Conservation (phyloP, 805 yeast genomes). For the Lachancea dasiensis region DNA sequence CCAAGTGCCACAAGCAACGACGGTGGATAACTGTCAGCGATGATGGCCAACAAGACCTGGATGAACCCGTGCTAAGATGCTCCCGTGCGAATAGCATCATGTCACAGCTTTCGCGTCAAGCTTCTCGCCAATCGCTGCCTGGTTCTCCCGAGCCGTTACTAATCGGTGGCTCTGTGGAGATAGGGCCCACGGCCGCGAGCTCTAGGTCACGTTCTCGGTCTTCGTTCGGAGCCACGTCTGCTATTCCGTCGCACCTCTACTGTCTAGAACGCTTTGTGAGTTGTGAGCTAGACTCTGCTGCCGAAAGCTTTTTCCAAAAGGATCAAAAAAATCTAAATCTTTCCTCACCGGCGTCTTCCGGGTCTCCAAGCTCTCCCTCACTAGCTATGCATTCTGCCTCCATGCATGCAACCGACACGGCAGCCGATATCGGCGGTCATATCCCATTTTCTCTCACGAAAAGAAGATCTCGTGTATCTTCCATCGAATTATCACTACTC, state of each 20-base stretch:
- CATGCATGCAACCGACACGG: slow-evolving; percentile 1
- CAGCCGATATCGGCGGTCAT: neutral
- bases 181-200: neutral
- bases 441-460: slow-evolving; percentile 1
- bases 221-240: slow-evolving; percentile 13
- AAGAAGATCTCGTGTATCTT: slow-evolving; percentile 8
- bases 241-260: slow-evolving; percentile 26
- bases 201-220: slow-evolving; percentile 15
- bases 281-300: slow-evolving; percentile 21
- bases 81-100: slow-evolving; percentile 12
- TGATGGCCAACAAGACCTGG: slow-evolving; percentile 4
- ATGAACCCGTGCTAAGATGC: slow-evolving; percentile 9
- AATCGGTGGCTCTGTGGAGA: slow-evolving; percentile 1
- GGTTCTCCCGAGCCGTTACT: slow-evolving; percentile 7
- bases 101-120: slow-evolving; percentile 11
- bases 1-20: slow-evolving; percentile 7
- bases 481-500: slow-evolving; percentile 8
- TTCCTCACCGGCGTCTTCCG: slow-evolving; percentile 3
- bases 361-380: slow-evolving; percentile 3
- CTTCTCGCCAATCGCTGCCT: slow-evolving; percentile 10
- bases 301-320: slow-evolving; percentile 10
- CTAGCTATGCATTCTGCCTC: slow-evolving; percentile 1
- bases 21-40: slow-evolving; percentile 7
- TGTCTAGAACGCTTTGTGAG: slow-evolving; percentile 28
- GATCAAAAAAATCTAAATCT: neutral